Evolutionary conservation across 1,284 basidiomycete genomes (phyloP), one percentile per base, ranked within the genome.

Genomic region (Chondrostereum purpureum): DNA sequence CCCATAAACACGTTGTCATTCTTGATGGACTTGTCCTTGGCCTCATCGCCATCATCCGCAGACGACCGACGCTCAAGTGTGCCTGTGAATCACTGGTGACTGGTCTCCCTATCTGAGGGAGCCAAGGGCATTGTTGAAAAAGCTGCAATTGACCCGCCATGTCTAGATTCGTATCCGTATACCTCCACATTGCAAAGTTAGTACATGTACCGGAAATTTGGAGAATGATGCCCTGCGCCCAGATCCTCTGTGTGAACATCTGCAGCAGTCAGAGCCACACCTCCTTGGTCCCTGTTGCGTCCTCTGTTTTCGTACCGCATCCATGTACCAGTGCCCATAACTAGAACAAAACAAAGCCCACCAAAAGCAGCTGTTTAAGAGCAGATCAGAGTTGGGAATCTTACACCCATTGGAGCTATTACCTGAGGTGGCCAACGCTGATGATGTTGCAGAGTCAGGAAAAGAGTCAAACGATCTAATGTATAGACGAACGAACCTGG

Each of bases 131-230:
- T n/a, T n/a, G n/a, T n/a, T n/a, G n/a, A n/a, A n/a, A n/a, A n/a
- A n/a, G n/a, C n/a, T n/a, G n/a, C n/a, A n/a, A n/a, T n/a, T n/a
- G n/a, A n/a, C n/a, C n/a, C n/a, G n/a, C n/a, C n/a, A n/a, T n/a
- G n/a, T n/a, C n/a, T n/a, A n/a, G n/a, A n/a, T n/a, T n/a, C n/a
- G n/a, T n/a, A n/a, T n/a, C n/a, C n/a, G n/a, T n/a, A n/a, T n/a
- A n/a, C n/a, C n/a, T n/a, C n/a, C n/a, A n/a, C n/a, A n/a, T n/a
- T n/a, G n/a, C n/a, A n/a, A n/a, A n/a, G 33, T 50, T 59, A 72
- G 54, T 69, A 70, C 68, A 75, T 73, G 49, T 72, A 71, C 35
- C 73, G 62, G 60, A 70, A 75, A 5, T 60, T 55, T 1, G 68
- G 67, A 35, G 69, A 67, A 33, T 56, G 54, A 1, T 67, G 65